Evolutionary conservation across 1,284 basidiomycete genomes (phyloP).

Genomic region (Rhodotorula sp.): DNA sequence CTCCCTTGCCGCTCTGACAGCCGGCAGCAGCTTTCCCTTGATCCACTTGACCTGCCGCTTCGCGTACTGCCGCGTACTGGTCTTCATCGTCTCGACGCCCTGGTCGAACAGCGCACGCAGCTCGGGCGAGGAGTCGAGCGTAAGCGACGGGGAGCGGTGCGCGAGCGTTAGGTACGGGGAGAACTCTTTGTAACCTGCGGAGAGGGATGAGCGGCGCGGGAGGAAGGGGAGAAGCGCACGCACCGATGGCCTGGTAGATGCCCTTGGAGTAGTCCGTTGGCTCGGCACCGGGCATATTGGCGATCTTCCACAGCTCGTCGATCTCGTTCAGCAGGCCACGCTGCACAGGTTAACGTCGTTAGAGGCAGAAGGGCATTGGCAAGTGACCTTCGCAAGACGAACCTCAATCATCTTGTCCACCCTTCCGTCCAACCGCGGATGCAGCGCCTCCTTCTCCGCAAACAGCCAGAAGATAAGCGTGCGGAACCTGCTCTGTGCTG

Average conservation of each 20-base stretch:
- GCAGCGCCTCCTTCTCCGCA: constrained; percentile 67
- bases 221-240: constrained; percentile 17
- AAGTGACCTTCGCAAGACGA: constrained; percentile 27
- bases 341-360: constrained; percentile 52
- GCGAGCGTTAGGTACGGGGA: constrained; percentile 60
- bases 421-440: constrained; percentile 70
- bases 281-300: constrained; percentile 36
- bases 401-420: constrained; percentile 90
- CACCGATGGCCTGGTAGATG: constrained; percentile 93
- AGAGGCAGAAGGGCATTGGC: no score
- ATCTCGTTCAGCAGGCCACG: constrained; percentile 86
- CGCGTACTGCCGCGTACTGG: constrained; percentile 86
- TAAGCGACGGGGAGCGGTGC: constrained; percentile 49
- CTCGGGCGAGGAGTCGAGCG: constrained; percentile 26
- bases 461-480: constrained; percentile 92
- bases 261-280: constrained; percentile 69
- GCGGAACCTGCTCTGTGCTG: constrained; percentile 62
- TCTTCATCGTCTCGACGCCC: constrained; percentile 79
- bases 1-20: constrained; percentile 57
- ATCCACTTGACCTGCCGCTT: constrained; percentile 92
- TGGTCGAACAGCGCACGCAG: constrained; percentile 55
- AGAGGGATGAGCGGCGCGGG: background rate
- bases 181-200: constrained; percentile 86
- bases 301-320: constrained; percentile 55
- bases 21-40: constrained; percentile 82